Base-by-base conservation (phyloP, 2,329 filamentous ascomycete genomes). In the Ilyonectria destructans region DNA sequence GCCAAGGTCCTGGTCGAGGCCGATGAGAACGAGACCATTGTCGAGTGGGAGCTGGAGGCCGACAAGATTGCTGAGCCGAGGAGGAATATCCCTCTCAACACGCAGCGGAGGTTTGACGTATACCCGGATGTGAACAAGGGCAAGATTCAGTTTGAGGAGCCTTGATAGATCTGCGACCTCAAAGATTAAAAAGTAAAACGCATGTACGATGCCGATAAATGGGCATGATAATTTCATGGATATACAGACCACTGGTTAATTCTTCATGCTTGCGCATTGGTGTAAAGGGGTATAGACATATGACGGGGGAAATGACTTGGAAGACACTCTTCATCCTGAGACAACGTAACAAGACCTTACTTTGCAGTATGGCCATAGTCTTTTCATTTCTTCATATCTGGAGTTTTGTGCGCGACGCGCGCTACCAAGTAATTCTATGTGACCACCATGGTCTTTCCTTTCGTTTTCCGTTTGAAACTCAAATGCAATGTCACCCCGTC, bases 21-120 rank as follows among this genome's bases (percentile, higher is more conserved):
- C 1, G 94, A 90, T 13, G 95, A 97, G 82, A 84, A 84, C 52
- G 95, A 97, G 84, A 88, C 89, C 4, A 93, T 93, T 68, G 87
- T 97, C 12, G 89, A 91, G 78, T 92, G 90, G 51, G 91, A 95
- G 66, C 80, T 98, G 77, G 86, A 89, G 40, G 88, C 86, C 5
- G 89, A 87, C 12, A 88, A 86, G 76, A 93, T 98, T 74, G 89
- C 90, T 62, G 91, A 93, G 82, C 90, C 91, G 52, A 89, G 96
- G 79, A 94, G 89, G 80, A 92, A 92, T 6, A 97, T 99, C 73
- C 96, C 96, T 2, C 85, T 98, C 60, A 90, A 91, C 76, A 88
- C 87, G 19, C 96, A 99, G 86, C 88, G 96, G 76, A 87, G 96
- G 73, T 99, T 97, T 79, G 96, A 99, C 81, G 92, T 99, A 21